Base-by-base conservation (phyloP, 805 yeast species). In the Hanseniaspora thailandica region DNA sequence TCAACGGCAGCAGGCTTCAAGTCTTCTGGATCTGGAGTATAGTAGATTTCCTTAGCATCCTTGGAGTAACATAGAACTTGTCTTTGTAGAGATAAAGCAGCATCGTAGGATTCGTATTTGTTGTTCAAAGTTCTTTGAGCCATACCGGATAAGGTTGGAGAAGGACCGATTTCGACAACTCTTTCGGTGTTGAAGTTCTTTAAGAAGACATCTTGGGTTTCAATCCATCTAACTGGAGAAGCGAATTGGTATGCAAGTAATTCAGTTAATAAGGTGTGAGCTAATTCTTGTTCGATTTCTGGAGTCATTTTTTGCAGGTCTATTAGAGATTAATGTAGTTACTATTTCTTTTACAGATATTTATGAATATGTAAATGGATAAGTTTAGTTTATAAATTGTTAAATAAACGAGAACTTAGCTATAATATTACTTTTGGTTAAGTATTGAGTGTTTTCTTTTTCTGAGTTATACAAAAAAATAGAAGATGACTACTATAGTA, bases 161-260 rank as follows among this genome's bases (percentile, higher is more conserved):
- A 88, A 57, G 99, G 99, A 54, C 99, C 99, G 59, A 93, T 86
- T 71, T 93, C 99, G 60, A 93, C 96, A 57, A 93, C 90, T 66
- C 98, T 80, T 73, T 94, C 98, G 57, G 97, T 84, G 71, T 90
- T 88, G 78, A 80, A 84, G 62, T 88, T 93, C 69, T 86, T 85
- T 68, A 93, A 78, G 67, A 93, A 85, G 55, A 93, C 97, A 74
- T 93, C 98, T 72, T 93, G 99, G 57, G 98, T 93, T 69, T 94
- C 98, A 69, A 94, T 93, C 97, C 99, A 93, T 77, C 97, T 82
- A 59, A 93, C 99, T 46, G 99, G 98, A 57, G 97, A 89, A 47
- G 99, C 99, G 66, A 93, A 93, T 72, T 93, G 99, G 73, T 89
- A 93, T 52, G 98, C 97, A 72, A 93, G 77, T 62, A 93, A 81